Evolutionary conservation across 1,139 yeast genomes (phyloP), one percentile per base, ranked within the genome.

Genomic region (Spencermartinsiella ligniputridi): DNA sequence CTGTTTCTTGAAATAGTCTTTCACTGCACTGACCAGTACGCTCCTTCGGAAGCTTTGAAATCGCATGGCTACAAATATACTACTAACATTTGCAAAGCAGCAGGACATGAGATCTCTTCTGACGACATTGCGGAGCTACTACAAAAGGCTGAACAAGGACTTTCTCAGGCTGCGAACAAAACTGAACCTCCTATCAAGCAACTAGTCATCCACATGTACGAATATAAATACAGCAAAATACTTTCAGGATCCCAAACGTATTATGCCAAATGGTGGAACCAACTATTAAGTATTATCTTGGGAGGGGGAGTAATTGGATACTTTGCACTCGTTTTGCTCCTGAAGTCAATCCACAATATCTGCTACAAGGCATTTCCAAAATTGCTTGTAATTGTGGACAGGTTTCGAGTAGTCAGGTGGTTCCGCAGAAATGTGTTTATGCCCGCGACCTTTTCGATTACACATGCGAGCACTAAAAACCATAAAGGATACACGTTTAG

Each of bases 301-400:
- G 38, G 38, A 5, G 38, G 27, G 6, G 38, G 38, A 12, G 27
- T 15, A 13, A 9, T 35, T 15, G 38, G 38, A 6, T 35, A 35
- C 27, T 35, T 18, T 18, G 38, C 38, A 9, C 13, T 35, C 3
- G 22, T 35, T 15, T 11, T 35, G 13, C 27, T 35, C 8, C 11
- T 35, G 12, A 35, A 35, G 27, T 12, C 27, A 5, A 19, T 35
- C 24, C 22, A 18, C 12, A 35, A 35, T 15, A 5, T 21, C 11
- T 19, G 20, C 22, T 18, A 35, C 17, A 5, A 20, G 12, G 27
- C 38, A 17, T 17, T 20, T 13, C 38, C 38, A 12, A 17, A 18
- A 13, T 11, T 35, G 12, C 27, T 35, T 12, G 18, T 18, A 11
- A 8, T 11, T 12, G 22, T 35, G 27, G 38, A 35, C 15, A 27